Evolutionary conservation across 2,329 filamentous ascomycete genomes (phyloP), one percentile per base, ranked within the genome.

Genomic region (Ramichloridium luteum): DNA sequence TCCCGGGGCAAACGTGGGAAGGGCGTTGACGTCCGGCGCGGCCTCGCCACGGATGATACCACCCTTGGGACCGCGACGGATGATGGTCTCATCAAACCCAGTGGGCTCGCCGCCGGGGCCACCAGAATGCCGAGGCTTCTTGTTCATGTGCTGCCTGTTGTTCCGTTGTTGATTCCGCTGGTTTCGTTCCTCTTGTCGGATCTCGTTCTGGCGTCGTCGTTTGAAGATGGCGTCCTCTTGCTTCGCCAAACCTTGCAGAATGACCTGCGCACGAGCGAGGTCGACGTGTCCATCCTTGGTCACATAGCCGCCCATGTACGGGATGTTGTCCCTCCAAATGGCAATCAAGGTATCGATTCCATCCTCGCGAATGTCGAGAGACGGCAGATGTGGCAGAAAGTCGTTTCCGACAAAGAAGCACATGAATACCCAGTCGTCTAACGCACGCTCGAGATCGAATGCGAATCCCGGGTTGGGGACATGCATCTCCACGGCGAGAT

Each of bases 371-470:
- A 98, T 96, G 56, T 96, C 90, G 36, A 98, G 69, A 49, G 88
- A 93, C n/a, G 90, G 90, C 36, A 98, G 66, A 67, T 98, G 90
- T 30, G 90, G 90, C 45, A 98, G 63, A 62, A 98, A 98, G 64
- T 98, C 92, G 58, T 98, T 98, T 45, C 88, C 88, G 35, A 96
- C 88, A 55, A 96, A 96, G 62, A 92, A 96, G 61, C 88, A 96
- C 76, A 96, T 90, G 57, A 96, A 96, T 10, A 96, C 84, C 90
- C 88, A 96, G 54, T 96, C 88, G 57, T 96, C 90, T 37, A 96
- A 72, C 15, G 86, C 86, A 43, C 90, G 77, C 59, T 98, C 90
- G 27, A 98, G 67, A 54, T 98, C 85, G 58, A 93, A 96, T 33
- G 74, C 72, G 59, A 96, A 96, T 2, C 78, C 77, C 44, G 93